Evolutionary conservation across 345 rosid species (phyloP).

Genomic region (Noccaea caerulescens): DNA sequence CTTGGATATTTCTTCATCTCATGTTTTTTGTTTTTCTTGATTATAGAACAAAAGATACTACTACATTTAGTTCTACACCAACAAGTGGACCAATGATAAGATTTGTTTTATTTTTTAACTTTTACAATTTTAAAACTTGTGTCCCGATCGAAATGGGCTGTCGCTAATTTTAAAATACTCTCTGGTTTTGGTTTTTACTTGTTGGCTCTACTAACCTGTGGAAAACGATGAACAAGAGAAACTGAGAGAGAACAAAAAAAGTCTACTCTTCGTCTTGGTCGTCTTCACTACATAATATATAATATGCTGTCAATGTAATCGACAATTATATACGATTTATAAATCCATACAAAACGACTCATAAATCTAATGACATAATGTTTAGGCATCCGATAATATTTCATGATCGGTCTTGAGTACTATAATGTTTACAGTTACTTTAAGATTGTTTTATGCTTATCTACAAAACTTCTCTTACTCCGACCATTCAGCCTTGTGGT

Average conservation of each 20-base stretch:
- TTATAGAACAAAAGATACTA: background rate
- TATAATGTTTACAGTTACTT: background rate
- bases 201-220: conserved; percentile 25
- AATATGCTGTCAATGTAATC: conserved; percentile 19
- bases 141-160: conserved; percentile 35
- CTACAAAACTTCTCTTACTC: background rate
- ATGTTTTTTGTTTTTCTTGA: conserved; percentile 16
- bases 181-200: conserved; percentile 15
- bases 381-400: background rate
- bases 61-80: conserved; percentile 2
- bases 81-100: conserved; percentile 34
- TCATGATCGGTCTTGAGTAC: background rate
- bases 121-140: conserved; percentile 19
- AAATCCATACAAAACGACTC: too few species aligned
- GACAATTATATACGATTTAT: too few species aligned
- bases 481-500: background rate
- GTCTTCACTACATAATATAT: conserved; percentile 4
- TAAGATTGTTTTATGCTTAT: too few species aligned
- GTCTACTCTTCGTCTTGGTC: background rate
- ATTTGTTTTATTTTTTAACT: conserved; percentile 1
- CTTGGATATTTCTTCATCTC: background rate
- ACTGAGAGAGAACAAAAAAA: background rate
- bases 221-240: conserved; percentile 19
- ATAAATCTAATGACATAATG: too few species aligned
- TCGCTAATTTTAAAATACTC: background rate